These are phyloP conservation scores for Marsdenia floribunda DNA, from an alignment of 257 asterid species.

Conservation along the genomic window DNA sequence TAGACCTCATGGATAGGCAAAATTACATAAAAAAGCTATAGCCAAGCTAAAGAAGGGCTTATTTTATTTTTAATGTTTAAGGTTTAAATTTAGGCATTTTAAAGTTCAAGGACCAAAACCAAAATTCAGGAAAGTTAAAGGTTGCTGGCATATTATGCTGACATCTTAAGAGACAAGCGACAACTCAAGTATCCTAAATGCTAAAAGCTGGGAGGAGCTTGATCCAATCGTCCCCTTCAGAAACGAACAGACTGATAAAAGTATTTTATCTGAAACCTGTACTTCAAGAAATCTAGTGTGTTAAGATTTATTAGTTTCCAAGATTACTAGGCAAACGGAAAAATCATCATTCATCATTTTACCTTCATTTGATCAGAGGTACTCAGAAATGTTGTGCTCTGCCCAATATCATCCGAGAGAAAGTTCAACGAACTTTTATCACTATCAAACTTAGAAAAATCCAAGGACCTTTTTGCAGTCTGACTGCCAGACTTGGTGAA, in stretches of 20 bases:
- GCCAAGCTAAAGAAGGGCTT: too few relatives aligned
- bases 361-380: conserved; percentile 12
- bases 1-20: too few relatives aligned
- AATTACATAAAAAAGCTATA: too few relatives aligned
- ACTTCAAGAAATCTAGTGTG: neutral
- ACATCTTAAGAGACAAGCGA: neutral
- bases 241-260: neutral
- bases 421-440: conserved; percentile 22
- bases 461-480: conserved; percentile 63
- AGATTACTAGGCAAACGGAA: conserved; percentile 4
- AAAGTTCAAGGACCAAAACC: too few relatives aligned
- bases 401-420: conserved; percentile 10
- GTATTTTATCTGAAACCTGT: neutral
- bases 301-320: neutral
- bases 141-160: too few relatives aligned
- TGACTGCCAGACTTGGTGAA: conserved; percentile 32
- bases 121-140: too few relatives aligned
- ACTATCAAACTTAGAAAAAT: conserved; percentile 38
- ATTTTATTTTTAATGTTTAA: too few relatives aligned
- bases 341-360: neutral
- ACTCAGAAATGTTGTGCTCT: neutral
- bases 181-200: neutral
- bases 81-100: too few relatives aligned
- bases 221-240: neutral
- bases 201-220: neutral